Conservation (phyloP, 2,329 filamentous ascomycete genomes). For the Ascocoryne sarcoides region DNA sequence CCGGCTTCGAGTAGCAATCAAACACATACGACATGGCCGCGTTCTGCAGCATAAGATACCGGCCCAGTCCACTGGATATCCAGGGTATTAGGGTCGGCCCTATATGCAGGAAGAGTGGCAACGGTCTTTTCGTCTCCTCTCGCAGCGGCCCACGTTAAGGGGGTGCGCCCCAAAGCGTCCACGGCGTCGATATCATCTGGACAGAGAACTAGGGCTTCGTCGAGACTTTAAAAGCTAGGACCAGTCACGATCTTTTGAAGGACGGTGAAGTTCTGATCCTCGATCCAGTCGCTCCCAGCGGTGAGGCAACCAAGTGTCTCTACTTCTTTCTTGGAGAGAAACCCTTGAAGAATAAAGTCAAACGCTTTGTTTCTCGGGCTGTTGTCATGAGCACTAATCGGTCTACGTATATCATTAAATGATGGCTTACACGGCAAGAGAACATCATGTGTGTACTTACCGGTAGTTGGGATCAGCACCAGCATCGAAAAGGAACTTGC, state of each 20-base stretch:
- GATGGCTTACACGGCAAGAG: not conserved
- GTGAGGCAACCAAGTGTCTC: conserved; percentile 4
- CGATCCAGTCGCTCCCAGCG: conserved; percentile 5
- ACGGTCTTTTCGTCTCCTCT: conserved; percentile 8
- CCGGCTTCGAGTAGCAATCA: conserved; percentile 10
- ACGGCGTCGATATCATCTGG: conserved; percentile 2
- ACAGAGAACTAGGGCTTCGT: conserved; percentile 2
- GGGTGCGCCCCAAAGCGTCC: conserved; percentile 7
- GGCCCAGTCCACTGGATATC: conserved; percentile 7
- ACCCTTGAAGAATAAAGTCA: conserved; percentile 5
- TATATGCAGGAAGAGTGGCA: conserved; percentile 3
- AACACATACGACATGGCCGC: conserved; percentile 5
- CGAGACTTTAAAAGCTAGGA: not conserved
- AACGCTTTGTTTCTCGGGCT: conserved; percentile 8
- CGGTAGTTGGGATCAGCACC: conserved; percentile 7
- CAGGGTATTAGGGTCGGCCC: conserved; percentile 8
- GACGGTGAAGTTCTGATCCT: conserved; percentile 8
- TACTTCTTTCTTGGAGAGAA: conserved; percentile 2
- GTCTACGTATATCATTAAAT: conserved; percentile 1
- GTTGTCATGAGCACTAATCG: conserved; percentile 5
- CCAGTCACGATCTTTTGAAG: conserved; percentile 9
- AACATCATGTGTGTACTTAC: not conserved
- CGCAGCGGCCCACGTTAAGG: conserved; percentile 6
- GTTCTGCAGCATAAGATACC: conserved; percentile 5
- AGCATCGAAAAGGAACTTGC: conserved; percentile 3